A percentile compares a stretch with the other conserved stretches of the same genome.
phyloP scores from a whole-genome alignment of 805 yeast species.

The Zygosaccharomyces kombuchaensis region DNA sequence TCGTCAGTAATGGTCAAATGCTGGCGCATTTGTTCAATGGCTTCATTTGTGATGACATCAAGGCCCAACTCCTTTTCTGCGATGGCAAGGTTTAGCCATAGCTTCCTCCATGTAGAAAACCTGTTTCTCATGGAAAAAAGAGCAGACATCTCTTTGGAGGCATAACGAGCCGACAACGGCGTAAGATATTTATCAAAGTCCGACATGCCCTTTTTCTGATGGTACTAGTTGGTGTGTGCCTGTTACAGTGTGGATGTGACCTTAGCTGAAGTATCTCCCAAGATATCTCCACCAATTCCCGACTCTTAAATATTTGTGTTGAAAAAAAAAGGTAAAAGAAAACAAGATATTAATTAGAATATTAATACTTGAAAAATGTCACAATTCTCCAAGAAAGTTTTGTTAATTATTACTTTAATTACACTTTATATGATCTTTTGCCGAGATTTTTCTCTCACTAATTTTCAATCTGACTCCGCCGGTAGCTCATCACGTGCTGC shows the following conservation, averaged over 20 bases:
- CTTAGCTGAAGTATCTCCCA: neutral
- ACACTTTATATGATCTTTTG: slow-evolving; percentile 1
- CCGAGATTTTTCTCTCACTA: slow-evolving; percentile 1
- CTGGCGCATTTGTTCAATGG: slow-evolving; percentile 75
- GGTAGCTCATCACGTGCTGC: slow-evolving; percentile 13
- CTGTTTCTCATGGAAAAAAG: slow-evolving; percentile 90
- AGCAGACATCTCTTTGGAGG: slow-evolving; percentile 93
- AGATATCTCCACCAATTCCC: no score
- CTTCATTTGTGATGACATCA: slow-evolving; percentile 80
- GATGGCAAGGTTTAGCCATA: slow-evolving; percentile 91
- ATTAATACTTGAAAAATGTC: neutral
- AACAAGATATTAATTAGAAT: neutral
- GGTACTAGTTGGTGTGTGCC: neutral
- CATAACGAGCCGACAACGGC: slow-evolving; percentile 94
- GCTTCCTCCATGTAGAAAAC: slow-evolving; percentile 96
- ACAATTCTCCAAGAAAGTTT: neutral
- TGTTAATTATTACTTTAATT: slow-evolving; percentile 2
- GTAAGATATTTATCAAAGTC: slow-evolving; percentile 75
- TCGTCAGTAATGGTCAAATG: slow-evolving; percentile 85
- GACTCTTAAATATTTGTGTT: neutral
- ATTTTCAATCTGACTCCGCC: slow-evolving; percentile 16
- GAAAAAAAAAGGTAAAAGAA: neutral
- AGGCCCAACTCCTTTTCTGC: slow-evolving; percentile 94
- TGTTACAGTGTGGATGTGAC: neutral
- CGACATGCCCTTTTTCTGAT: slow-evolving; percentile 22